Base-by-base conservation (phyloP, 2,329 filamentous ascomycete genomes). In the Rhynchosporium agropyri region DNA sequence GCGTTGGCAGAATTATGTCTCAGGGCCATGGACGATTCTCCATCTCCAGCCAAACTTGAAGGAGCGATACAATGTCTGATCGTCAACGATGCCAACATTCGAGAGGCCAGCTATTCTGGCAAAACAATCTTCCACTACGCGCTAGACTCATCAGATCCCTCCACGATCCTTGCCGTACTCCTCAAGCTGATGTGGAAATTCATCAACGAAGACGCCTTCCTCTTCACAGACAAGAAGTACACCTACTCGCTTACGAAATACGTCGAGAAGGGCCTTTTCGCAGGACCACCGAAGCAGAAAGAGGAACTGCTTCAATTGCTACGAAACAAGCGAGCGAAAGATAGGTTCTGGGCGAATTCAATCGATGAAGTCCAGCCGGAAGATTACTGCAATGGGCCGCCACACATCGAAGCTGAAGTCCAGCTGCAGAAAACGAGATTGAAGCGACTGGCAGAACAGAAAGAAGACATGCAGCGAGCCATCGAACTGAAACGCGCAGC, bases 171-270 rank as follows among this genome's bases (percentile, higher is more conserved):
- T 0, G 80, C 81, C 36, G 80, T 83, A 0, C 78, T 89, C 0
- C 77, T 89, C 68, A 84, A 83, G 0, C 84, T 83, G 10, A 80
- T 89, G 76, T 89, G 87, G 87, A 85, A 86, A 69, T 76, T 82
- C 33, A 76, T 89, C 69, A 89, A 89, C 74, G 82, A 84, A 63
- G 76, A 82, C 0, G 83, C 80, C 67, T 85, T 86, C 67, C 76
- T 80, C 63, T 85, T 80, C 73, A 80, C 74, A 0, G 77, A 82
- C 46, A 80, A 80, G 33, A 79, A 76, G 3, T 79, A 80, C 67
- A 84, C 81, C 0, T 89, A 88, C 74, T 89, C 87, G 0, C 83
- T 87, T 0, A 84, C 86, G 3, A 87, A 86, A 76, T 89, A 89
- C 70, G 79, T 87, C 26, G 62, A 67, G 36, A 68, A 68, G 29